Base-by-base conservation (phyloP, 2,329 filamentous ascomycete species). In the Colletotrichum sidae region DNA sequence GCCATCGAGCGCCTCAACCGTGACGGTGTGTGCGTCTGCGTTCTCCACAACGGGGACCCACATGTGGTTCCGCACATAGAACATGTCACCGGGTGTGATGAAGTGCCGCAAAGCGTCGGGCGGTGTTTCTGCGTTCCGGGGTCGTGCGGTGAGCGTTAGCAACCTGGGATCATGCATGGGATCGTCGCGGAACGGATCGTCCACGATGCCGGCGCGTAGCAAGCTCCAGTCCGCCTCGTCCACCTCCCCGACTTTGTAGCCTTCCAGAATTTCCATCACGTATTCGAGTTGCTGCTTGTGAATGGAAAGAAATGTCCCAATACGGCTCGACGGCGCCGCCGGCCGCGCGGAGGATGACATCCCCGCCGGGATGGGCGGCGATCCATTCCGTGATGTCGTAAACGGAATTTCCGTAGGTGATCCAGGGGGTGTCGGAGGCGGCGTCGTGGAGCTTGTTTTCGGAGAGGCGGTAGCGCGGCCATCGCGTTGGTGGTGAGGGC, bases 301-400 rank as follows among this genome's bases (percentile, higher is more conserved):
- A 54, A 84, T 84, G 46, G 77, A 77, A 68, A 85, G 17, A 85
- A 42, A 85, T 83, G 47, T 84, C 77, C 83, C 83, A 85, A 68
- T 84, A 84, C 10, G 80, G 80, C 58, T 85, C 83, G 42, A 85
- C 76, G 51, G 76, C 79, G 13, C 81, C 79, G 7, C 83, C 83
- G 5, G 79, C 80, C 8, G 83, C 83, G 46, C 80, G 77, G 13
- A 85, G 73, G 60, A 85, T 85, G 3, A 85, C 81, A 56, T 84
- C 80, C 34, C 83, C 83, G 10, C 83, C 83, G 2, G 83, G 83
- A 70, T 85, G 83, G 7, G 75, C 78, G 7, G 76, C 74, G 15
- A 85, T 73, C 79, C 82, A 85, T 39, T 84, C 81, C 8, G 83
- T 85, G 52, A 85, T 84, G 69, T 85, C 82, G 72, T 84, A 85